These are phyloP conservation scores for Epichloe aotearoae DNA, from an alignment of 2,329 filamentous ascomycete genomes.

Conservation along the genomic window DNA sequence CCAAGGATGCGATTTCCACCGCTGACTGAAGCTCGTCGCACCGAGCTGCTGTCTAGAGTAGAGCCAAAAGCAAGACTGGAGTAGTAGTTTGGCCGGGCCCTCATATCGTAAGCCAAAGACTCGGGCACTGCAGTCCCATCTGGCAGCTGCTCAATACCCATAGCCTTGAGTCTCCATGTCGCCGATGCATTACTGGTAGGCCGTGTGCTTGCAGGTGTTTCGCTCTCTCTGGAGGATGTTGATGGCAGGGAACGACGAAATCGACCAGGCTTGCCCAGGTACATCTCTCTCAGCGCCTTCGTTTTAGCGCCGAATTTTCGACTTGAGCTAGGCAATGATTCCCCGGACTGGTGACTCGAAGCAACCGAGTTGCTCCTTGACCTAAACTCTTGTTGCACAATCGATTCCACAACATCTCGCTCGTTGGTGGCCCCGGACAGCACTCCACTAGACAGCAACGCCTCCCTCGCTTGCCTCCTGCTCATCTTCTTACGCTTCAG, in stretches of 20 bases:
- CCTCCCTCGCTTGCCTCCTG: constrained; percentile 21
- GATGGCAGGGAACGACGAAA: constrained; percentile 29
- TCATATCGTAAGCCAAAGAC: constrained; percentile 31
- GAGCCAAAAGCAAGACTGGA: not conserved
- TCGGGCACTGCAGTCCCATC: constrained; percentile 42
- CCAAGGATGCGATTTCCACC: not conserved
- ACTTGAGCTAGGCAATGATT: constrained; percentile 7
- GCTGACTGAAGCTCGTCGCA: constrained; percentile 2
- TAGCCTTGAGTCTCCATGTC: constrained; percentile 33
- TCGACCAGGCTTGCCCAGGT: constrained; percentile 16
- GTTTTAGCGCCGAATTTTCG: constrained; percentile 20
- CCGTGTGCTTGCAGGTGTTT: constrained; percentile 13
- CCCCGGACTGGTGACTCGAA: constrained; percentile 7
- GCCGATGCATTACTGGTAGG: constrained; percentile 27
- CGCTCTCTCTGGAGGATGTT: constrained; percentile 15
- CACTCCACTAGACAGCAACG: constrained; percentile 28
- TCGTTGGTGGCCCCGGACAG: constrained; percentile 28
- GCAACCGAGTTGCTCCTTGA: constrained; percentile 12
- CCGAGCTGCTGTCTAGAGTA: not conserved
- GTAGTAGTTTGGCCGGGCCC: not conserved
- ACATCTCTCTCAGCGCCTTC: constrained; percentile 22
- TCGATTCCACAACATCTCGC: constrained; percentile 19
- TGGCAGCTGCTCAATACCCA: constrained; percentile 38
- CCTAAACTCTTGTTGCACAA: constrained; percentile 18
- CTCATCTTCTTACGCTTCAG: constrained; percentile 19